phyloP scores from a whole-genome alignment of 768 basidiomycete species.

The Kwoniella dejecticola region DNA sequence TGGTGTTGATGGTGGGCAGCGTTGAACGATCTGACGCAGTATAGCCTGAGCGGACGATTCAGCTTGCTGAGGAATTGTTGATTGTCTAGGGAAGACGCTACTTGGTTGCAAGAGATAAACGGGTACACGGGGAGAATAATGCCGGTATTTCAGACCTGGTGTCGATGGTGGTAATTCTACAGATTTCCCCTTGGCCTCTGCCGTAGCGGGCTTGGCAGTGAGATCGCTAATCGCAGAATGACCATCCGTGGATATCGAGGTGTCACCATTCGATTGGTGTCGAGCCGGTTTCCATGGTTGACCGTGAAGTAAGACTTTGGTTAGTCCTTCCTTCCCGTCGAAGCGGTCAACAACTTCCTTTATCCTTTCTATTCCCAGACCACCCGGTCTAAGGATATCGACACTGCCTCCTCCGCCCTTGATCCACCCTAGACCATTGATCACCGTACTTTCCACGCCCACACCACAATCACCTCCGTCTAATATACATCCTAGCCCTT shows the following conservation, averaged over 20 bases:
- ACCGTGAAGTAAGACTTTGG: conserved; percentile 46
- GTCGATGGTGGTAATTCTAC: conserved; percentile 69
- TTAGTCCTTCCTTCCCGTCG: conserved; percentile 53
- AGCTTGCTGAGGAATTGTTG: conserved; percentile 54
- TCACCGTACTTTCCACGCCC: conserved; percentile 92
- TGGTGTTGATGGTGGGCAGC: neutral
- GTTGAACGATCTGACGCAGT: conserved; percentile 8
- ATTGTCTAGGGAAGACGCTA: conserved; percentile 56
- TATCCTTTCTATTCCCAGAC: conserved; percentile 86
- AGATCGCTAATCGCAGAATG: too few relatives aligned
- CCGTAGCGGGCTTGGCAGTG: too few relatives aligned
- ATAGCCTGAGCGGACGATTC: conserved; percentile 24
- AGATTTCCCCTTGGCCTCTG: neutral
- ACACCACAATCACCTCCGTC: conserved; percentile 91
- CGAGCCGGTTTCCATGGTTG: conserved; percentile 37
- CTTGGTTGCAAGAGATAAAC: conserved; percentile 66
- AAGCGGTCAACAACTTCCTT: conserved; percentile 62
- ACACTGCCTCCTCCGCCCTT: conserved; percentile 61
- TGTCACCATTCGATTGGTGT: neutral
- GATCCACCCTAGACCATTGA: conserved; percentile 68
- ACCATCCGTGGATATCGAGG: too few relatives aligned
- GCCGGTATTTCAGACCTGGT: conserved; percentile 98
- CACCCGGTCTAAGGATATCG: conserved; percentile 85
- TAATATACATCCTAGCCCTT: conserved; percentile 67
- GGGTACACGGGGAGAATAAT: conserved; percentile 89